Evolutionary conservation across 208 protist species (phyloP), one percentile per base, ranked within the genome.

Genomic region (Phytomonas sp.): DNA sequence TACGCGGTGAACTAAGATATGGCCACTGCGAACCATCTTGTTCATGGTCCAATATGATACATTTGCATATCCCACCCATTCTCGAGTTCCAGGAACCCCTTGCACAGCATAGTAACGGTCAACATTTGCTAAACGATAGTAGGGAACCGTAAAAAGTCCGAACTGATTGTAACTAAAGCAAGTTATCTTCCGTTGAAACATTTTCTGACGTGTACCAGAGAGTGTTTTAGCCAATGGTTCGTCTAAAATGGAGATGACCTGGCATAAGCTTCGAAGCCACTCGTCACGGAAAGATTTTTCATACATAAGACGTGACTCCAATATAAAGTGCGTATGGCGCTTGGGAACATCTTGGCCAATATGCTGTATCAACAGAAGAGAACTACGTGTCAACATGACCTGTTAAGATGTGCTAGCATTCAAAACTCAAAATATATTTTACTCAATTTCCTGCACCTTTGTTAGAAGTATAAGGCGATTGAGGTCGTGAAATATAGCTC

Each of bases 101-200:
- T 92, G 85, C 33, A 89, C 81, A 5, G 88, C 91, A 73, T 96
- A 70, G 66, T 93, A 91, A 23, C 84, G 80, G 68, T 96, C 91
- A 26, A 92, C 87, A 65, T 93, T 92, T n/a, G 88, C 87, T 17
- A 96, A 72, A 8, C 85, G 84, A 61, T 94, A 80, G 76, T 94
- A 96, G 0, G 88, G 88, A 0, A 86, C 79, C 34, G 84, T 84
- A 68, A 92, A 93, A 61, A 94, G 78, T 0, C 91, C 91, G 71
- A 91, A 94, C 74, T 96, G 91, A 73, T 96, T 96, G 81, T 96
- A 96, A 70, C 83, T 82, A 71, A 93, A 96, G 70, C 87, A 93
- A 67, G 85, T 78, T 31, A 93, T 77, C 73, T 96, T 96, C 15
- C 89, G 77, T 75, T 94, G 91, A 23, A 96, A 62, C 88, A 96